Base-by-base conservation (phyloP, 352 stramenopile species). In the Phytophthora agathidicida region DNA sequence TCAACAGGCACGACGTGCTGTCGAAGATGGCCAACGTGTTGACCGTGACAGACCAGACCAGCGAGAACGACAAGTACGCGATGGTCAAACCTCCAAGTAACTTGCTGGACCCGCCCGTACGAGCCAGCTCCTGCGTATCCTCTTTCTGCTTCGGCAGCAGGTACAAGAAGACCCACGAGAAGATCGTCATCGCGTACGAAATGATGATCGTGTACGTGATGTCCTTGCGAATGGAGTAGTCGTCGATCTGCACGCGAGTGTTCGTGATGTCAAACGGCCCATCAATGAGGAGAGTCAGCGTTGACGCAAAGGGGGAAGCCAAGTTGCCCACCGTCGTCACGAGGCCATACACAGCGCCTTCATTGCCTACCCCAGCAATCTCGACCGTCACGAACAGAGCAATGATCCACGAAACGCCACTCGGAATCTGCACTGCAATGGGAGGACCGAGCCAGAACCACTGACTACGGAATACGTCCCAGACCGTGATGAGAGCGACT, bases 161-260 rank as follows among this genome's bases (percentile, higher is more conserved):
- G 20, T 49, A 47, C 16, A 63, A 30, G 22, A 63, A 63, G 19
- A 42, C 35, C 44, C 54, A 63, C 35, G 54, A 63, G 54, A 63
- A 63, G 20, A 63, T 49, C 1, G 43, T 49, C 54, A 57, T 48
- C 6, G n/a, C 27, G 27, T 62, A 56, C 33, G 53, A 56, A 28
- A 62, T 62, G 42, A 49, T 49, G 26, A 62, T 56, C 6, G 43
- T 63, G 54, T 56, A 57, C 14, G 52, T 61, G 41, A 61, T 61
- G 24, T 61, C 41, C 41, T 39, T 38, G 20, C 39, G 52, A 10
- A 60, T 31, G 13, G 52, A 53, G 41, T 60, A 17, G 24, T 60
- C 31, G 24, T 60, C 52, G 16, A 23, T 24, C 20, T 53, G 41
- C n/a, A 62, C 43, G 8, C 33, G 53, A 1, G 33, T 10, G 44